A percentile compares a stretch with the other conserved stretches of the same genome.
phyloP scores from a whole-genome alignment of 352 stramenopile genomes.

The Pythium insidiosum region DNA sequence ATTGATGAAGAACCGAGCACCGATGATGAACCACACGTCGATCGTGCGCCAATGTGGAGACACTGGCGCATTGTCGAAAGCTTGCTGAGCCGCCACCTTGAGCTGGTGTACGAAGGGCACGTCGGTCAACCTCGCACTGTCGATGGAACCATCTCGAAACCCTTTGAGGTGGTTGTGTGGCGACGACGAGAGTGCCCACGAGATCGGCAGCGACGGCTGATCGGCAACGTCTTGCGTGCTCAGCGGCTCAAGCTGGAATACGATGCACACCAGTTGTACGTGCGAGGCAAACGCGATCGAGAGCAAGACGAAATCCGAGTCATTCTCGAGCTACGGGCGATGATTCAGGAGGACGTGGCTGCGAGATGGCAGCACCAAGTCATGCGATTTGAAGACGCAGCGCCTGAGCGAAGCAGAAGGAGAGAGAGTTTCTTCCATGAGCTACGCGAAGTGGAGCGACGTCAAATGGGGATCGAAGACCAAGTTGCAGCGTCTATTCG shows the following conservation, averaged over 20 bases:
- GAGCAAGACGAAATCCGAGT: background rate
- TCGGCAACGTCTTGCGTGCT: background rate
- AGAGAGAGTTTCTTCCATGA: too few species aligned
- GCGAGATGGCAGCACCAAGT: too few species aligned
- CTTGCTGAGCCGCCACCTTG: constrained; percentile 5
- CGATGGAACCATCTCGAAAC: constrained; percentile 4
- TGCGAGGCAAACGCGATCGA: too few species aligned
- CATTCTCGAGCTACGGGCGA: background rate
- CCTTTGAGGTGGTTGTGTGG: constrained; percentile 17
- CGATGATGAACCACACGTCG: too few species aligned
- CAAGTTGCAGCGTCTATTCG: too few species aligned
- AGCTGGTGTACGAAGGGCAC: constrained; percentile 4
- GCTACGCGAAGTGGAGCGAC: too few species aligned
- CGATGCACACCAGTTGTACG: background rate
- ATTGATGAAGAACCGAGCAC: too few species aligned
- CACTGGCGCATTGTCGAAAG: constrained; percentile 7
- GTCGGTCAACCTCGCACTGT: constrained; percentile 9
- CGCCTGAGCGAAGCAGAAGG: too few species aligned
- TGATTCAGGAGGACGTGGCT: background rate
- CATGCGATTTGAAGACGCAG: too few species aligned
- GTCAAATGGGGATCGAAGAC: too few species aligned
- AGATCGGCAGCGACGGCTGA: constrained; percentile 7
- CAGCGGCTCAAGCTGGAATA: constrained; percentile 3
- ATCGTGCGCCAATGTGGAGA: too few species aligned
- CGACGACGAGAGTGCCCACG: constrained; percentile 9